Evolutionary conservation across 2,329 filamentous ascomycete species (phyloP).

Genomic region (Aspergillus tubingensis): DNA sequence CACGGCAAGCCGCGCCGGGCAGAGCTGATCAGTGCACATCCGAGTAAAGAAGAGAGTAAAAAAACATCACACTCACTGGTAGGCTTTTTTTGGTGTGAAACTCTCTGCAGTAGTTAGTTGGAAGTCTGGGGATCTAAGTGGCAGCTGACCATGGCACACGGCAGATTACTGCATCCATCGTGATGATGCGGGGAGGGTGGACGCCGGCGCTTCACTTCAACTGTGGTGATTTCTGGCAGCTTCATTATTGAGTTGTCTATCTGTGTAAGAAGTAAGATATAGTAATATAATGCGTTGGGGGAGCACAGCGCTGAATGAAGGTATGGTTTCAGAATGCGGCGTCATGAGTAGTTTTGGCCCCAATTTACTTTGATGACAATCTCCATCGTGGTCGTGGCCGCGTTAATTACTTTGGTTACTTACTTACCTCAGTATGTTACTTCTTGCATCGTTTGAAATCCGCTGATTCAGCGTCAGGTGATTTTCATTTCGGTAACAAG

Average conservation of each 20-base stretch:
- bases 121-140: not conserved
- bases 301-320: not conserved
- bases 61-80: not conserved
- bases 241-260: not conserved
- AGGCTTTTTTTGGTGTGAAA: not conserved
- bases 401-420: not conserved
- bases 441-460: not conserved
- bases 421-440: not conserved
- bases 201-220: not conserved
- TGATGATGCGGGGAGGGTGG: not conserved
- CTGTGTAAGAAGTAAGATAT: not conserved
- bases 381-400: not conserved
- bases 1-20: constrained; percentile 23
- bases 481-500: not conserved
- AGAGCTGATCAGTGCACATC: constrained; percentile 22
- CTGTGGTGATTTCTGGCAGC: too few species aligned
- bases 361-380: constrained; percentile 4
- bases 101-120: not conserved
- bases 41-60: constrained; percentile 6
- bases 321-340: constrained; percentile 8
- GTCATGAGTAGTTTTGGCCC: constrained; percentile 1
- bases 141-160: constrained; percentile 3
- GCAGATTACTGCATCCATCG: not conserved
- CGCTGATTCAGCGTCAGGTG: not conserved
- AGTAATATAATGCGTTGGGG: not conserved